Evolutionary conservation across 768 basidiomycete genomes (phyloP).

Genomic region (Crucibulum laeve): DNA sequence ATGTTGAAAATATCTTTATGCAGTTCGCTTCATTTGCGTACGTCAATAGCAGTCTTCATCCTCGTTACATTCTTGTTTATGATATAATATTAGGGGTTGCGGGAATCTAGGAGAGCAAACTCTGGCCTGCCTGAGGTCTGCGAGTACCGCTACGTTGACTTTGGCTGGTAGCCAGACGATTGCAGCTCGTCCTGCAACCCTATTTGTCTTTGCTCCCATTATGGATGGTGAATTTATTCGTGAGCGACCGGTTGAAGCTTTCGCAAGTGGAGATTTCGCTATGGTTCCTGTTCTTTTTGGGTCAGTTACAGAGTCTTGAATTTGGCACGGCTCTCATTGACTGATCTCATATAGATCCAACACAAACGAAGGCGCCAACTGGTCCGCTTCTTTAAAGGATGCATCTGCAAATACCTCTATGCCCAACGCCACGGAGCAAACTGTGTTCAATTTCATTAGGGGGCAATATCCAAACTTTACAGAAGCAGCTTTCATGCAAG

Average conservation of each 20-base stretch:
- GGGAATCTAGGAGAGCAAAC: conserved; percentile 12
- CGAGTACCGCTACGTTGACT: conserved; percentile 20
- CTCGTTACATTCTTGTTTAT: background rate
- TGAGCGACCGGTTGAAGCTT: conserved; percentile 34
- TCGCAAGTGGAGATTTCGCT: conserved; percentile 29
- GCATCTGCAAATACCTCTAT: conserved; percentile 33
- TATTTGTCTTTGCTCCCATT: conserved; percentile 35
- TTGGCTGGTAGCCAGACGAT: conserved; percentile 26
- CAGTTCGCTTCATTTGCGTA: conserved; percentile 32
- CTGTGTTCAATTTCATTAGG: conserved; percentile 35
- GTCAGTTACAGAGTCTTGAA: conserved; percentile 10
- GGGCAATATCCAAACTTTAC: conserved; percentile 34
- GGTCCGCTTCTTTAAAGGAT: conserved; percentile 30
- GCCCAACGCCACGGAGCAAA: conserved; percentile 30
- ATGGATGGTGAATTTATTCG: conserved; percentile 28
- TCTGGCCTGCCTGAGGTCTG: conserved; percentile 29
- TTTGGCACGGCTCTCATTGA: background rate
- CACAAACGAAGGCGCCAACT: conserved; percentile 35
- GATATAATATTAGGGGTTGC: conserved; percentile 20
- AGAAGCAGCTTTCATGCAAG: conserved; percentile 20
- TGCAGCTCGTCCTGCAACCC: conserved; percentile 22
- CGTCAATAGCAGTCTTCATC: conserved; percentile 6
- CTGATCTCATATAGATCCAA: conserved; percentile 23
- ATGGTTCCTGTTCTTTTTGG: conserved; percentile 37
- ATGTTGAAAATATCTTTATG: conserved; percentile 27